These are phyloP conservation scores for Alternaria arbusti DNA, from an alignment of 2,329 filamentous ascomycete genomes.

Conservation along the genomic window DNA sequence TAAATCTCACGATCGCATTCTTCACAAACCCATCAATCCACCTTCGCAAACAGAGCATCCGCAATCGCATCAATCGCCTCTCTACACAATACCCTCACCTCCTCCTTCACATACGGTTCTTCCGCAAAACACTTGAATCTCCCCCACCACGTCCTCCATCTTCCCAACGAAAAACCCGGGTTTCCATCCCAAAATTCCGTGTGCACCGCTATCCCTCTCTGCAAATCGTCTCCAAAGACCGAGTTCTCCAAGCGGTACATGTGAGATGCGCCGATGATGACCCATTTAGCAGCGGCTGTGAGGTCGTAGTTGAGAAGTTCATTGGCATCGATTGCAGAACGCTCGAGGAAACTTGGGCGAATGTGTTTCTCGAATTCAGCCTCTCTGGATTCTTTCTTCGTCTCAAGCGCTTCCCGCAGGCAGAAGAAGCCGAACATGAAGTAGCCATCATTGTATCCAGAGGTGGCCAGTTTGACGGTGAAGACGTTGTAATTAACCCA, in stretches of 20 bases:
- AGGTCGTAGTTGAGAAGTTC: not conserved
- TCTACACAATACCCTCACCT: not conserved
- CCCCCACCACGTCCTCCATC: not conserved
- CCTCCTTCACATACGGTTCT: not conserved
- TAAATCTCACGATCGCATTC: not conserved
- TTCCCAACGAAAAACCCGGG: not conserved
- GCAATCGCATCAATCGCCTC: not conserved
- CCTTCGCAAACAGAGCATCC: rapidly evolving
- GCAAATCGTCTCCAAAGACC: not conserved
- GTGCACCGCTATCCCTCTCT: not conserved
- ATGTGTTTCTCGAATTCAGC: not conserved
- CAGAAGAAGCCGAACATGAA: not conserved
- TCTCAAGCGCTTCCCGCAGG: not conserved
- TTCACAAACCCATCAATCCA: not conserved
- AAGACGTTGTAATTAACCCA: not conserved
- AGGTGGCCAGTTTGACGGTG: not conserved
- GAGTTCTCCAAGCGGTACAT: not conserved
- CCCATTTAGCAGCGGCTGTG: not conserved
- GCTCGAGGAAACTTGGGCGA: not conserved
- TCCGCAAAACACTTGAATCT: not conserved
- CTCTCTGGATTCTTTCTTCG: rapidly evolving
- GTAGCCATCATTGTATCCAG: not conserved
- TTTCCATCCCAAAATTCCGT: not conserved
- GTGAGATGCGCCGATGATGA: not conserved
- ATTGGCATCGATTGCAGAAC: not conserved